phyloP scores from a whole-genome alignment of 352 stramenopile genomes.

The Globisporangium perplexum region DNA sequence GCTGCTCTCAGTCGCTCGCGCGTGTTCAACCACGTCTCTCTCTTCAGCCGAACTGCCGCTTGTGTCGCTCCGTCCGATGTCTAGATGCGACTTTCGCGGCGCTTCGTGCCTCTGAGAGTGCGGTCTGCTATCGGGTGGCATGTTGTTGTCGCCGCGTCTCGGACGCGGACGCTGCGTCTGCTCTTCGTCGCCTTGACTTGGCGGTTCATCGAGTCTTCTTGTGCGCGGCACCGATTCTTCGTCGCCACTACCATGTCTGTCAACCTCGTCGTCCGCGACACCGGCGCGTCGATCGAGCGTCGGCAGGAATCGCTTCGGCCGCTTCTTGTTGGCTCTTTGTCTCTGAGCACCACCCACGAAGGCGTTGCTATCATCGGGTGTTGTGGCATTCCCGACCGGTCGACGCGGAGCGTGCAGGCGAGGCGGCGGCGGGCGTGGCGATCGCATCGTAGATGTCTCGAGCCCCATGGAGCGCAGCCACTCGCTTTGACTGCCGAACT shows the following conservation, averaged over 20 bases:
- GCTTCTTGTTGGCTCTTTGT: not conserved
- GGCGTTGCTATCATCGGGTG: not conserved
- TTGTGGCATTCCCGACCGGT: not conserved
- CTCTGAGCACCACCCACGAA: not conserved
- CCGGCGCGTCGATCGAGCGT: slow-evolving; percentile 1
- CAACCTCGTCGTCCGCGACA: not conserved
- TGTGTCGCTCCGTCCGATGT: not conserved
- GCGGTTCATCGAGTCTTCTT: not conserved
- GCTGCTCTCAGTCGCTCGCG: not conserved
- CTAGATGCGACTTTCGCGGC: too few relatives aligned
- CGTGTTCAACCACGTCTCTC: not conserved
- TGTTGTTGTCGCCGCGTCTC: not conserved
- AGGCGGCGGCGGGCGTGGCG: slow-evolving; percentile 5
- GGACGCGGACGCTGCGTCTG: not conserved
- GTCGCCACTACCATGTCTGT: not conserved
- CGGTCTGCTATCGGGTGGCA: not conserved
- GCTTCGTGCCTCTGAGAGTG: too few relatives aligned
- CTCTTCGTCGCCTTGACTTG: not conserved
- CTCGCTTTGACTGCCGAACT: slow-evolving; percentile 8
- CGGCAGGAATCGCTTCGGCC: slow-evolving; percentile 8
- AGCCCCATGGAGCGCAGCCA: slow-evolving; percentile 12
- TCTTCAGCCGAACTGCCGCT: not conserved
- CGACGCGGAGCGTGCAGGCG: slow-evolving; percentile 5
- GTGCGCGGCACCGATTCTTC: not conserved
- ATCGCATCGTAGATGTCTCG: not conserved